phyloP scores from a whole-genome alignment of 2,329 filamentous ascomycete species.

The Penicillium sp. region DNA sequence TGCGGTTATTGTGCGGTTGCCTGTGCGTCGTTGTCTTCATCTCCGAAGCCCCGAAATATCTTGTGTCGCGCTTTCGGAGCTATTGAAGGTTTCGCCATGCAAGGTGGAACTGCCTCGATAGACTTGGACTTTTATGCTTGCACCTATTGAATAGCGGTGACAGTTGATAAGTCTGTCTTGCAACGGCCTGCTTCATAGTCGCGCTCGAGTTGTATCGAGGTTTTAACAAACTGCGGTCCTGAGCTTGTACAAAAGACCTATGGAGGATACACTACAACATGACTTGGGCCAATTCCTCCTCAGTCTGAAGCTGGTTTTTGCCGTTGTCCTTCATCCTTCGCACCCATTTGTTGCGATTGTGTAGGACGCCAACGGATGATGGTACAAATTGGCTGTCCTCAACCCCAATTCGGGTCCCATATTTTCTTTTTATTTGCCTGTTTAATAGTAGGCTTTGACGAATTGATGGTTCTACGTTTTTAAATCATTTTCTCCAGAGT shows the following conservation, averaged over 20 bases:
- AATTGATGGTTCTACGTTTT: background rate
- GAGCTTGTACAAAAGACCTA: background rate
- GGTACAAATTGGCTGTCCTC: background rate
- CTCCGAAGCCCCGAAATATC: background rate
- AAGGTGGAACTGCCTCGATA: background rate
- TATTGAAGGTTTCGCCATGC: background rate
- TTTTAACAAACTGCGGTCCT: background rate
- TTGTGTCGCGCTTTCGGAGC: background rate
- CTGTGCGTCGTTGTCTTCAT: conserved; percentile 2
- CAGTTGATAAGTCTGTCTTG: background rate
- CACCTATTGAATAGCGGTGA: background rate
- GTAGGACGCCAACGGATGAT: background rate
- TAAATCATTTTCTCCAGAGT: background rate
- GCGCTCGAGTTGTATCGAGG: background rate
- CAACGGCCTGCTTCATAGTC: background rate
- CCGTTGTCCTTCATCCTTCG: background rate
- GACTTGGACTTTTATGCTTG: background rate
- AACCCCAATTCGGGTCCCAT: background rate
- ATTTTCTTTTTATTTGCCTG: background rate
- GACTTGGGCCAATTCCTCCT: background rate
- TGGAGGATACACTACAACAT: background rate
- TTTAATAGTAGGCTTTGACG: conserved; percentile 3
- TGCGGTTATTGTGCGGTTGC: background rate
- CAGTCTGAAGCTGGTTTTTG: background rate
- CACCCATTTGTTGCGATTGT: background rate